Percentiles rank a stretch among this genome's conserved stretches.
Conservation (phyloP, 2,329 filamentous ascomycete species). For the Diaporthe vexans region DNA sequence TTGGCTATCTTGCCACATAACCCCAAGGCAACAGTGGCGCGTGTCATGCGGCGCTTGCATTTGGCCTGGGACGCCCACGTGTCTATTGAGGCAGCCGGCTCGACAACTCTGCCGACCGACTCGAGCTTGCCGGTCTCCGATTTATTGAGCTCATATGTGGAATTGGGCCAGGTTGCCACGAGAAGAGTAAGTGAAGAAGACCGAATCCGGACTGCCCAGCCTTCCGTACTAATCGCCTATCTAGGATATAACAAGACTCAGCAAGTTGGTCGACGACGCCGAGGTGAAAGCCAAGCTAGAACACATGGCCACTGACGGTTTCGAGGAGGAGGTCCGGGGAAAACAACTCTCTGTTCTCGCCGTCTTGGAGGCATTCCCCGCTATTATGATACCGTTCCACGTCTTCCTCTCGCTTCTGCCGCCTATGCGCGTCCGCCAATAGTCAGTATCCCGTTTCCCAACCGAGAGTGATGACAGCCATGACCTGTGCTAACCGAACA, state of each 20-base stretch:
- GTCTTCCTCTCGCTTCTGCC: slow-evolving; percentile 80
- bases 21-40: slow-evolving; percentile 70
- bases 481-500: not conserved
- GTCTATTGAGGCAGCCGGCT: slow-evolving; percentile 67
- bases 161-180: slow-evolving; percentile 80
- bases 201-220: rapidly evolving
- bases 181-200: slow-evolving; percentile 53
- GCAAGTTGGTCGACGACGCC: slow-evolving; percentile 1
- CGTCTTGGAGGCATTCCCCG: not conserved
- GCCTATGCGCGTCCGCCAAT: slow-evolving; percentile 83
- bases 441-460: slow-evolving; percentile 60
- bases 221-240: not conserved
- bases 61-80: slow-evolving; percentile 79
- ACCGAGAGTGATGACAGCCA: not conserved
- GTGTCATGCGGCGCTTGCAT: slow-evolving; percentile 75
- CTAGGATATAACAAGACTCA: not conserved
- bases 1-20: slow-evolving; percentile 82
- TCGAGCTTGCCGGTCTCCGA: slow-evolving; percentile 71
- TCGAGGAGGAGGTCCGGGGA: slow-evolving; percentile 59
- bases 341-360: slow-evolving; percentile 54
- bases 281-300: slow-evolving; percentile 1
- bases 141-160: slow-evolving; percentile 78
- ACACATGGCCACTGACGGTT: slow-evolving; percentile 10
- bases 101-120: slow-evolving; percentile 66
- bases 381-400: slow-evolving; percentile 61